phyloP scores from a whole-genome alignment of 345 rosid species.

The Rhizophora mangle region DNA sequence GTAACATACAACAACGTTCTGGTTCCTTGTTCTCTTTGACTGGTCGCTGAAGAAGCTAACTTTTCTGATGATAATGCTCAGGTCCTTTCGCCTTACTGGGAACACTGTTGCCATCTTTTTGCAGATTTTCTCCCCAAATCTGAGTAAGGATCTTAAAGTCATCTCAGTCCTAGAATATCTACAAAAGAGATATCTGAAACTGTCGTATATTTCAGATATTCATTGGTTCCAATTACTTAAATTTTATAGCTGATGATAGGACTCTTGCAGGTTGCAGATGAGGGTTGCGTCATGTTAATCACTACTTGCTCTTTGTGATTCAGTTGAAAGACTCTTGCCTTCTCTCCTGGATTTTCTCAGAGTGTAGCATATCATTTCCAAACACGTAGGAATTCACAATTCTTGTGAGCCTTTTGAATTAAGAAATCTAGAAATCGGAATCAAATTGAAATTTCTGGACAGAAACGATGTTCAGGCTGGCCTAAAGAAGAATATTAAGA shows the following conservation, averaged over 20 bases:
- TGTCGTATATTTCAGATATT: background rate
- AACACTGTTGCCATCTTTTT: conserved; percentile 17
- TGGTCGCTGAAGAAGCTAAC: conserved; percentile 97
- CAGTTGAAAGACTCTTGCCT: conserved; percentile 1
- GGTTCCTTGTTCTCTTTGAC: conserved; percentile 20
- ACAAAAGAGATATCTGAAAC: background rate
- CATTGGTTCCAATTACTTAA: background rate
- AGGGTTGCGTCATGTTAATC: conserved; percentile 1
- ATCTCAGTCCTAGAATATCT: conserved; percentile 13
- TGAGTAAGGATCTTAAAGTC: conserved; percentile 8
- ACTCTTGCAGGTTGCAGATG: background rate
- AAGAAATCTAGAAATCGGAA: conserved; percentile 10
- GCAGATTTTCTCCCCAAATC: background rate
- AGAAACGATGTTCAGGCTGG: conserved; percentile 77
- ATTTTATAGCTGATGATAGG: background rate
- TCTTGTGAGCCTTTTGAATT: conserved; percentile 6
- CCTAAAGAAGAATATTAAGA: conserved; percentile 81
- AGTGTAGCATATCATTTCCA: conserved; percentile 92
- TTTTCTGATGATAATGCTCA: conserved; percentile 94
- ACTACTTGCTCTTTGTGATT: background rate
- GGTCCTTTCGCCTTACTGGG: conserved; percentile 74
- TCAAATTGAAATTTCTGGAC: conserved; percentile 24
- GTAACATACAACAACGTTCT: too few relatives aligned
- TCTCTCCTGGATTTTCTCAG: conserved; percentile 39
- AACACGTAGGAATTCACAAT: conserved; percentile 53